These are phyloP conservation scores for Calonectria naviculata DNA, from an alignment of 2,329 filamentous ascomycete species.

Conservation along the genomic window DNA sequence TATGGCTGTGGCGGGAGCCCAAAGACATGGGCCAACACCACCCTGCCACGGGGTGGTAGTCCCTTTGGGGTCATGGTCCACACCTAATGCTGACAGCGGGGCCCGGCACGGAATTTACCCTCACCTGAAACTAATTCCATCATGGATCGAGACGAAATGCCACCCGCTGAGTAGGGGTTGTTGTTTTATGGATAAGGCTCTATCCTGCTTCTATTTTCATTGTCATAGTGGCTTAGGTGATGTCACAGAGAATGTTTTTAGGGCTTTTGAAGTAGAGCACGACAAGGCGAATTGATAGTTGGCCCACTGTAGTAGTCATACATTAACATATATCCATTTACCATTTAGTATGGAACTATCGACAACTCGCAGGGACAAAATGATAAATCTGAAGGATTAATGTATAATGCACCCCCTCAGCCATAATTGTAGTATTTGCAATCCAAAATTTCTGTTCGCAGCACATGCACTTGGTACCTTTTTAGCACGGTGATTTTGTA, in stretches of 20 bases:
- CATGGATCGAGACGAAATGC: slow-evolving; percentile 5
- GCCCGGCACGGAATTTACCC: not conserved
- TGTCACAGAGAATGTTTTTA: too few relatives aligned
- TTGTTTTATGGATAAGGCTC: not conserved
- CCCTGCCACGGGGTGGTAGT: not conserved
- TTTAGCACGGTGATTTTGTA: not conserved
- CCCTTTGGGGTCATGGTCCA: slow-evolving; percentile 1
- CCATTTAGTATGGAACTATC: too few relatives aligned
- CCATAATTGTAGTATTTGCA: not conserved
- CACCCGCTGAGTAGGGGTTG: not conserved
- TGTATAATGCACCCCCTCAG: not conserved
- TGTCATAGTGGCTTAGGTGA: not conserved
- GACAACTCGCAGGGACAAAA: too few relatives aligned
- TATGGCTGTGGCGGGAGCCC: not conserved
- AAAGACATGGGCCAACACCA: not conserved
- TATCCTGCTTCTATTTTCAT: not conserved
- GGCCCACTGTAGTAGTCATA: too few relatives aligned
- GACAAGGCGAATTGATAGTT: too few relatives aligned
- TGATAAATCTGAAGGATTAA: not conserved
- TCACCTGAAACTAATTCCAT: slow-evolving; percentile 22
- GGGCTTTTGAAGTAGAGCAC: not conserved
- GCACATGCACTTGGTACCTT: not conserved
- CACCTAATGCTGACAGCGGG: not conserved
- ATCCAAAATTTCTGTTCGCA: not conserved
- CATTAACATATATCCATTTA: too few relatives aligned